A percentile compares a stretch with the other conserved stretches of the same genome.
Conservation (phyloP, 2,329 filamentous ascomycete species). For the Pezicula rhizophila region DNA sequence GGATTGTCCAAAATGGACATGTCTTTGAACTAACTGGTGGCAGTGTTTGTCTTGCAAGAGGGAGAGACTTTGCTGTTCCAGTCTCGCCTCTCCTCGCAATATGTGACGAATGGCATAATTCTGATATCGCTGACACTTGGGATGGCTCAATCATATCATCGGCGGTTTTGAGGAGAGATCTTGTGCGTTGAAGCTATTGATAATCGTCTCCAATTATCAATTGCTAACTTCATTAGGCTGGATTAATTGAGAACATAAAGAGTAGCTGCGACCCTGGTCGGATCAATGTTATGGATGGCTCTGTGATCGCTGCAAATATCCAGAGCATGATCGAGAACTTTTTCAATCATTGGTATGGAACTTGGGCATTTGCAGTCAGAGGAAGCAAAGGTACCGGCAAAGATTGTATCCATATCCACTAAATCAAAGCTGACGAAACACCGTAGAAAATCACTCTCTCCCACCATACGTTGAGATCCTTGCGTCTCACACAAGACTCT, state of each 20-base stretch:
- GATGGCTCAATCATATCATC: constrained; percentile 69
- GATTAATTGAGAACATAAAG: constrained; percentile 50
- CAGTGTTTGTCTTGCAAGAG: constrained; percentile 62
- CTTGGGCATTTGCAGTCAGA: constrained; percentile 53
- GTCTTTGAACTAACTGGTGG: constrained; percentile 13
- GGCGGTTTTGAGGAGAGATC: constrained; percentile 60
- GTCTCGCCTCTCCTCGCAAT: constrained; percentile 59
- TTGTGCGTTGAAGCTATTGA: constrained; percentile 37
- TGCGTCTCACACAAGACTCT: constrained; percentile 65
- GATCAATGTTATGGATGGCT: constrained; percentile 41
- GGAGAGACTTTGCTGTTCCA: constrained; percentile 62
- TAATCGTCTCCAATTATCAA: too few relatives aligned
- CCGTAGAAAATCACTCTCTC: constrained; percentile 42
- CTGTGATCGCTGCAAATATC: constrained; percentile 49
- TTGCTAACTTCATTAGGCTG: constrained; percentile 34
- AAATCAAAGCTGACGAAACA: constrained; percentile 11
- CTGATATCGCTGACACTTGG: constrained; percentile 55
- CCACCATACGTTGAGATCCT: constrained; percentile 72
- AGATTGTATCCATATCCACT: constrained; percentile 2
- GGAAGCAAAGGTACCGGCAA: constrained; percentile 39
- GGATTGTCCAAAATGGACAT: background rate
- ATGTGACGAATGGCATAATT: constrained; percentile 65
- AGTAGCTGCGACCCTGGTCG: constrained; percentile 54
- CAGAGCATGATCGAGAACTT: constrained; percentile 58
- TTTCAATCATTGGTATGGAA: constrained; percentile 59